Evolutionary conservation across 1,284 basidiomycete genomes (phyloP), one percentile per base, ranked within the genome.

Genomic region (Ustilago vetiveriae): DNA sequence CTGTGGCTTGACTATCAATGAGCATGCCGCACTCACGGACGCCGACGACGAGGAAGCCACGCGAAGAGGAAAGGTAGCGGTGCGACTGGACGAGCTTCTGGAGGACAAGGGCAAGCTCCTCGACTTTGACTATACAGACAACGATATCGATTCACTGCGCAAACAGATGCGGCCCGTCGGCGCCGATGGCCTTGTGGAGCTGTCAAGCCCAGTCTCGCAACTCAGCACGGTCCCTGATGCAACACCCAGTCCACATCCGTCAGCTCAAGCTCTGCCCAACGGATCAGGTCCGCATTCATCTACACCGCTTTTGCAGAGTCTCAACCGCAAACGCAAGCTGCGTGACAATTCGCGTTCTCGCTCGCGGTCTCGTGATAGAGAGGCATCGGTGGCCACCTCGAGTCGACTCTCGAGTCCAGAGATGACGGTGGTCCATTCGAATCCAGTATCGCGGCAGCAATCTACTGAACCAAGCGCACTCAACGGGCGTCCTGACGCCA

Each of bases 61-160:
- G 27, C 86, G 93, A 37, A 86, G 90, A 80, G 88, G 86, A 41
- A 89, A 88, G 69, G 88, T 92, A 8, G 92, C 92, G 3, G 86
- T 91, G 49, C 86, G 91, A 48, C 85, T 94, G 47, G 93, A 96
- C 79, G 91, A 94, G 82, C 82, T 92, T 48, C 84, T 94, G 37
- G 87, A 92, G 90, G 91, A 92, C 81, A 85, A 86, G 43, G 87
- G 87, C 44, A 87, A 88, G 75, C 84, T 95, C 23, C 85, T 90
- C 13, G 89, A 92, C 82, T 90, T 96, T 80, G 85, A 87, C 64
- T 89, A 92, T 82, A 84, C 85, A 33, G 87, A 92, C 82, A 85
- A 87, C 36, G 87, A 90, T 79, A 87, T 91, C 42, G 80, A 85
- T 32, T 89, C 89, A 7, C 82, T 94, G 52, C 86, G 89, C 58